phyloP scores from a whole-genome alignment of 108 stramenopile genomes.

The Hondaea fermentalgiana region DNA sequence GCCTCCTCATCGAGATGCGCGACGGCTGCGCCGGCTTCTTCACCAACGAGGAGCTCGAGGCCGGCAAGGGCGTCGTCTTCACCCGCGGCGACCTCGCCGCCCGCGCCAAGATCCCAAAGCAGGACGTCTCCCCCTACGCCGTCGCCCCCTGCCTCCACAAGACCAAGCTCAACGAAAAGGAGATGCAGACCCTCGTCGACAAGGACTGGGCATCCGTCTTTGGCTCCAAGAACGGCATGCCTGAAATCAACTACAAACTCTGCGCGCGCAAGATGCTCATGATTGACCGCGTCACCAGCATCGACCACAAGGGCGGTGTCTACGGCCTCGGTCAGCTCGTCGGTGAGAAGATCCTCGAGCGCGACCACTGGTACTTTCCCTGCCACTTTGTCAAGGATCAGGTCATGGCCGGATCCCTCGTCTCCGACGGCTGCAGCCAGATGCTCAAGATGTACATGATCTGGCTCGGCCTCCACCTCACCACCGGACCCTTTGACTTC shows the following conservation, averaged over 20 bases:
- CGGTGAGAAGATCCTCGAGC: background rate
- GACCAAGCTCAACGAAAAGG: background rate
- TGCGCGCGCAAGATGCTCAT: background rate
- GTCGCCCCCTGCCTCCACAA: background rate
- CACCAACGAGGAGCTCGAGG: background rate
- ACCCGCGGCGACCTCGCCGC: background rate
- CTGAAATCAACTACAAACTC: background rate
- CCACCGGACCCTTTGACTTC: background rate
- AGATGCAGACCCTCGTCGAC: background rate
- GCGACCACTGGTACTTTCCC: background rate
- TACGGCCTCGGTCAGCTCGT: background rate
- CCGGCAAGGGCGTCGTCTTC: background rate
- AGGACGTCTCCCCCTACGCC: background rate
- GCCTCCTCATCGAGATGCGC: slow-evolving; percentile 4
- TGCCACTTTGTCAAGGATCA: background rate
- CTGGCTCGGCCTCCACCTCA: slow-evolving; percentile 4
- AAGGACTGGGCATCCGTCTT: background rate
- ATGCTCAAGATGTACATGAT: background rate
- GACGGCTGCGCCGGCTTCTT: background rate
- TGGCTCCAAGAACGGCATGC: background rate
- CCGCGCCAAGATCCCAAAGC: background rate
- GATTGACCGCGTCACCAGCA: background rate
- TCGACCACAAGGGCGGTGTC: background rate
- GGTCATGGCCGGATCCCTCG: background rate
- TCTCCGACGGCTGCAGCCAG: background rate